Evolutionary conservation across 345 rosid species (phyloP).

Genomic region (Kandelia obovata): DNA sequence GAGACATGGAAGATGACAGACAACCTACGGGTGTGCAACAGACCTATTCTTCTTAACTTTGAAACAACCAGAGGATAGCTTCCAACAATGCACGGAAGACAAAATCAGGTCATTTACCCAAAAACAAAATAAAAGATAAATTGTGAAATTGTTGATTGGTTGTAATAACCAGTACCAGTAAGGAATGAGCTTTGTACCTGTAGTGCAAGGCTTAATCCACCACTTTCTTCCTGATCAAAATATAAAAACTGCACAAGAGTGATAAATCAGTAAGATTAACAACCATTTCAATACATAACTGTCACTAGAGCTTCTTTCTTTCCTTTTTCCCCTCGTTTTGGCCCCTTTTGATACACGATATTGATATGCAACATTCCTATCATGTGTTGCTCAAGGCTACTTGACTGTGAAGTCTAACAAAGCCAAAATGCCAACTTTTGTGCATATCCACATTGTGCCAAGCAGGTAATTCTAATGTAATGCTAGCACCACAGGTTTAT

Average conservation of each 20-base stretch:
- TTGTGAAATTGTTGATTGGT: neutral
- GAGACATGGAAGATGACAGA: no score
- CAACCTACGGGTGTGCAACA: no score
- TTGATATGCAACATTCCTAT: neutral
- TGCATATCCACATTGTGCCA: neutral
- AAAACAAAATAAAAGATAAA: neutral
- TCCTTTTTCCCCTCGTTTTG: neutral
- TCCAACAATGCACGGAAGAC: neutral
- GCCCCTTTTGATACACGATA: neutral
- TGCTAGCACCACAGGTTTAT: slow-evolving; percentile 11
- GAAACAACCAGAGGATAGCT: no score
- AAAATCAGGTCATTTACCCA: neutral
- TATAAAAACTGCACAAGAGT: slow-evolving; percentile 70
- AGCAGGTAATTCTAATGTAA: neutral
- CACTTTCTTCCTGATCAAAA: slow-evolving; percentile 74
- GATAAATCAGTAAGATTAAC: slow-evolving; percentile 16
- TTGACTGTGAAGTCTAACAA: no score
- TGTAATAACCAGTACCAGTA: neutral
- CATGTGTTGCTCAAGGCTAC: no score
- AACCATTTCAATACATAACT: neutral
- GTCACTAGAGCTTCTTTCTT: neutral
- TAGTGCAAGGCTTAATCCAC: slow-evolving; percentile 86
- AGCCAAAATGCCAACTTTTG: neutral
- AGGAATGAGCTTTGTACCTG: slow-evolving; percentile 51
- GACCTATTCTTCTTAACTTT: no score